Evolutionary conservation across 2,329 filamentous ascomycete species (phyloP), one percentile per base, ranked within the genome.

Genomic region (Pseudogymnoascus sp.): DNA sequence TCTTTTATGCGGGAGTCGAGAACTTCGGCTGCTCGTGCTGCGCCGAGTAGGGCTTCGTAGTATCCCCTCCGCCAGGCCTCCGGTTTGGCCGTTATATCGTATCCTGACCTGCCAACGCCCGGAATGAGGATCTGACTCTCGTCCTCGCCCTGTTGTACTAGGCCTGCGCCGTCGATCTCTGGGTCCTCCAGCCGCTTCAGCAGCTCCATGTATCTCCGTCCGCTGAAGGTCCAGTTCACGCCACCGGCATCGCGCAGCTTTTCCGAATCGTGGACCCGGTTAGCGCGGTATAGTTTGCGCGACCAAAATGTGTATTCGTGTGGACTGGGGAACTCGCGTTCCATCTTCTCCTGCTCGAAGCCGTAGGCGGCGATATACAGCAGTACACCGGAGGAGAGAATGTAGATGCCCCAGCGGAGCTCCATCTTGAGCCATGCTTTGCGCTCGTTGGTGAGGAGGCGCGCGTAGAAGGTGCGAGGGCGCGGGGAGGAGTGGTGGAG

Each of bases 61-160:
- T 98, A 98, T 0, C 91, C 92, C 62, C 90, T 82, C 70, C 89
- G 81, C 93, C 93, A 98, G 60, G 88, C 81, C 19, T 60, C 59
- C 2, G 59, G 59, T 41, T 60, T 60, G 6, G 77, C 81, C 1
- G 84, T 84, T 63, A 95, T 79, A 72, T 96, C 90, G 67, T 85
- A 85, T 0, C 86, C 85, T 2, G 81, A 78, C 63, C 76, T 79
- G 0, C 82, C 84, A 28, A 85, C 70, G 0, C 81, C 83, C 2
- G 81, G 80, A n/a, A 86, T 78, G 41, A 79, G 71, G 2, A 82
- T 75, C 0, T 79, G 83, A 2, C 81, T 83, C 38, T 81, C 80
- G 6, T 79, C 78, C 64, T 86, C 80, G 4, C 78, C 77, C 64
- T 86, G 79, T 12, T 70, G 69, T 60, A 76, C 69, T 31, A 93